phyloP scores from a whole-genome alignment of 2,329 filamentous ascomycete species.

The Neofusicoccum parvum region DNA sequence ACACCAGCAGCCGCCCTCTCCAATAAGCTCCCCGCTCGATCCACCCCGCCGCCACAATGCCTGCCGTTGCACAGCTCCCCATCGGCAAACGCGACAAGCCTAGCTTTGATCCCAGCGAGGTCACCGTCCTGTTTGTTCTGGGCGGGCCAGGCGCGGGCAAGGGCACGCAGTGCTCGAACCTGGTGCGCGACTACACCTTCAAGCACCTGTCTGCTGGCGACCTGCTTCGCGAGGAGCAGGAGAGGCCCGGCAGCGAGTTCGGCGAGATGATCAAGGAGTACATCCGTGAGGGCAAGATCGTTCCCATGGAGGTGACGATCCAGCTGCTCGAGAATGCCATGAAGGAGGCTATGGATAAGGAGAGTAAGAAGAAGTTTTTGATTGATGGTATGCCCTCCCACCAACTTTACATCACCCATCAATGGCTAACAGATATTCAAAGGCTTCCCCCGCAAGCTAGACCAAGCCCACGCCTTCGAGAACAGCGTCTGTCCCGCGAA shows the following conservation, averaged over 20 bases:
- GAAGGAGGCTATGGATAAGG: conserved; percentile 64
- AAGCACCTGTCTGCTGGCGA: conserved; percentile 92
- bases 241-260: conserved; percentile 82
- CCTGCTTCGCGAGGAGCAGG: conserved; percentile 88
- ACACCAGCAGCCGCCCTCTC: conserved; percentile 20
- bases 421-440: not conserved
- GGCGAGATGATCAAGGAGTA: conserved; percentile 89
- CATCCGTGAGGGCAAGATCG: conserved; percentile 93
- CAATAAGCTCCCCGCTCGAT: not conserved
- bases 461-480: conserved; percentile 95
- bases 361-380: conserved; percentile 69
- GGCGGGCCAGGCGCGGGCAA: conserved; percentile 95
- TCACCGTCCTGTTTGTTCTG: conserved; percentile 95
- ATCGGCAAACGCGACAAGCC: conserved; percentile 55
- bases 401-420: no score
- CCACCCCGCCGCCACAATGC: conserved; percentile 1
- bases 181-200: conserved; percentile 88
- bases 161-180: conserved; percentile 89
- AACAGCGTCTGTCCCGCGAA: conserved; percentile 79
- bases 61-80: conserved; percentile 31
- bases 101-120: conserved; percentile 72
- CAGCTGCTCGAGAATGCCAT: conserved; percentile 93
- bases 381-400: conserved; percentile 55
- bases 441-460: conserved; percentile 95
- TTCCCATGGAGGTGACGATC: conserved; percentile 98